Evolutionary conservation across 306 rosid genomes (phyloP), one percentile per base, ranked within the genome.

Genomic region (Malus asiatica): DNA sequence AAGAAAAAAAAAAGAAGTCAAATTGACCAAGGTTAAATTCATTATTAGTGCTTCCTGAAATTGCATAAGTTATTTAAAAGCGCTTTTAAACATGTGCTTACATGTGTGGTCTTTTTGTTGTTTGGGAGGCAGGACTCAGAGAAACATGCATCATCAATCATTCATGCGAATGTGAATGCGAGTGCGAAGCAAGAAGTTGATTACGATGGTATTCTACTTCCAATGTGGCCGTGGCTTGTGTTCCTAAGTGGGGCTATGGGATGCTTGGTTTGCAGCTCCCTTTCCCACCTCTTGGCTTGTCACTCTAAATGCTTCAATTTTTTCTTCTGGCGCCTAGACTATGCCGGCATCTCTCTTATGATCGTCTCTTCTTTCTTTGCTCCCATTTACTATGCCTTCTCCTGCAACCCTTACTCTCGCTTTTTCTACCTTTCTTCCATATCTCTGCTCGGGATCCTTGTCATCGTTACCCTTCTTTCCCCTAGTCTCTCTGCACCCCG

Each of bases 281-380:
- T 92, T 45, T 95, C 98, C 78, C 98, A 92, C 79, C 96, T 95
- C 74, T 73, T 94, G 0, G 95, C 92, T 23, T 90, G 97, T 71
- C 98, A 94, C 85, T 94, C 98, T 61, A 84, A 83, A 81, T 85
- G 86, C 84, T 92, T 75, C 76, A 89, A 77, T 84, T 81, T 85
- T 27, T 89, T 90, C 77, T 94, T 95, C 66, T 95, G 98, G 98
- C 95, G 96, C 58, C 70, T 95, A 23, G 98, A 95, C 63, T 95
- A 95, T n/a, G 93, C 92, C 0, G 98, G 98, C 58, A 95, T 95
- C 62, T 89, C 96, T 60, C 78, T 89, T 3, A 92, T 94, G 98
- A 92, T 92, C 58, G 93, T 95, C 13, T 87, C 76, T 74, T 95
- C 96, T 82, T 95, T 92, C 90, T 87, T 85, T 38, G 92, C 97